Percentiles rank a stretch among this genome's conserved stretches.
These are phyloP conservation scores for Taxillus chinensis DNA, from an alignment of 164 flowering plant species.

Conservation along the genomic window DNA sequence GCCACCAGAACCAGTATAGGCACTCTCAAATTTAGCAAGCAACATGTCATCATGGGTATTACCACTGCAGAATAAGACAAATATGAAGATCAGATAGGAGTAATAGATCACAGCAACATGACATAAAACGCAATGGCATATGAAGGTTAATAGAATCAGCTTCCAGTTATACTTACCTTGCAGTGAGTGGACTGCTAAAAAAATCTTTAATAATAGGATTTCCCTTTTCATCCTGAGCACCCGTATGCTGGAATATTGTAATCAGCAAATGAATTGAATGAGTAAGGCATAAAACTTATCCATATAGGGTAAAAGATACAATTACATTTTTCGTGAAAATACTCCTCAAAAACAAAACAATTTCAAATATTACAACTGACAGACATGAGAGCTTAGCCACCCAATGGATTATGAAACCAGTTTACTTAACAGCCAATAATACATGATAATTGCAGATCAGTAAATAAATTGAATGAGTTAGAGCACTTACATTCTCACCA, in stretches of 20 bases:
- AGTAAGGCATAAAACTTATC: background rate
- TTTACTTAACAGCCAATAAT: too few species aligned
- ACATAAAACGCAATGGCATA: background rate
- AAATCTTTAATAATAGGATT: conserved; percentile 70
- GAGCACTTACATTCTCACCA: too few species aligned
- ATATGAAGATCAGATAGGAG: background rate
- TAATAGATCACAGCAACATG: background rate
- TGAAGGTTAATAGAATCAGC: background rate
- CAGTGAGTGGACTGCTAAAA: conserved; percentile 83
- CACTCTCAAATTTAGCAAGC: conserved; percentile 75
- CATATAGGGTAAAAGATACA: background rate
- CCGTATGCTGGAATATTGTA: conserved; percentile 58
- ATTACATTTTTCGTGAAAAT: too few species aligned
- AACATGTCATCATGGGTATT: conserved; percentile 72
- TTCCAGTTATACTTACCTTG: conserved; percentile 45
- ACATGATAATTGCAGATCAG: too few species aligned
- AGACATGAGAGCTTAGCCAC: too few species aligned
- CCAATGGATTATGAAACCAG: too few species aligned
- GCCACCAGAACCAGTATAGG: conserved; percentile 85
- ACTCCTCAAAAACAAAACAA: too few species aligned
- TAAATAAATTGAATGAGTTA: too few species aligned
- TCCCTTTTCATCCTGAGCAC: conserved; percentile 85
- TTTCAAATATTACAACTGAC: too few species aligned
- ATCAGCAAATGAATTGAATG: background rate
- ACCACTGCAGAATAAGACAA: conserved; percentile 46